Base-by-base conservation (phyloP, 768 basidiomycete species). In the Boletus sp. region DNA sequence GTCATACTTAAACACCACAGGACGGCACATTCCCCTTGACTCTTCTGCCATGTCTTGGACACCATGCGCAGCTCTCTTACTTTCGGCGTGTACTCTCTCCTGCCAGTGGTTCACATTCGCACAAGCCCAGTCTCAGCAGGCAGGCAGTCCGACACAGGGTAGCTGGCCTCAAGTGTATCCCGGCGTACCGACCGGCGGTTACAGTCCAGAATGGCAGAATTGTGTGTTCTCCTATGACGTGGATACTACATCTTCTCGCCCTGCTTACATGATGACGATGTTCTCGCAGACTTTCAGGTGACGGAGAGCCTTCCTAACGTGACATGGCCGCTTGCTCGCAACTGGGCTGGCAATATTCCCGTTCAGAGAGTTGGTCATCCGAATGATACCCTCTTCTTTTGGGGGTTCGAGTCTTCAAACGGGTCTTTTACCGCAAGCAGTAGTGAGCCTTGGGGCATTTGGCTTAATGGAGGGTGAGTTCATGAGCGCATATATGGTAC, bases 321-420 rank as follows among this genome's bases (percentile, higher is more conserved):
- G 39, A 81, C 83, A 0, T 85, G 83, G 65, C 59, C 72, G n/a
- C 67, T 75, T 17, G 1, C 76, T 45, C 78, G 77, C 7, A 80
- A 76, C 64, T 87, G 75, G 63, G 85, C 86, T 11, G 85, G 86
- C 36, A 87, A 86, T 58, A 76, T 87, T 47, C 79, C 80, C n/a
- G 85, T 87, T 3, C 24, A 37, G 35, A 37, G 36, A 15, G 14
- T 15, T 12, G 36, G 36, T 12, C 36, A 37, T 15, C 36, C 36
- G 12, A 37, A 37, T 15, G 15, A 37, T 24, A 24, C 24, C 24
- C 24, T 24, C 24, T 24, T 24, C 24, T 24, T 24, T 24, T 24
- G 24, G 24, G 36, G 4, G 15, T 37, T 37, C 36, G 36, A 37
- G 15, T 37, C 36, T 15, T 37, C 36, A 1, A 37, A 12, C 7